Base-by-base conservation (phyloP, 805 yeast species). In the Ogataea nakhonphanomensis region DNA sequence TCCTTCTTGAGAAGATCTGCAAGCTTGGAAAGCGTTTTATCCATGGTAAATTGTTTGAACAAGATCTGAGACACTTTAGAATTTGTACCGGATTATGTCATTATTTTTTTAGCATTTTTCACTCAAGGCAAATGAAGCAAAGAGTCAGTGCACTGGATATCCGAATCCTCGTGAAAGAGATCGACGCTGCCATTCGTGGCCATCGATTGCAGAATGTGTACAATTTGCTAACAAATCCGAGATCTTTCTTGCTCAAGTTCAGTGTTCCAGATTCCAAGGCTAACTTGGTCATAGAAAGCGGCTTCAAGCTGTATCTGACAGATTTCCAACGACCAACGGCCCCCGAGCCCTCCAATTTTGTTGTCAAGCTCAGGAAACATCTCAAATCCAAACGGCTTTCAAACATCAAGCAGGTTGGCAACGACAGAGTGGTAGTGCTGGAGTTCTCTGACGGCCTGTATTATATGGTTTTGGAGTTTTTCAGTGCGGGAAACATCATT, bases 401-500 rank as follows among this genome's bases (percentile, higher is more conserved):
- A 1, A 74, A 75, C 26, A 65, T 91, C 31, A 76, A 73, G 48
- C 95, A 89, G 50, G 76, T 91, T 4, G 82, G 79, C 1, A 76
- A 79, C 53, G 96, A 89, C 57, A 73, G 98, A 60, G 78, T 87
- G n/a, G 67, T 87, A 31, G 95, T 89, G 0, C 61, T 91, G 32
- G 79, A 86, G 45, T 91, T 91, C 63, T 79, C 90, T 32, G 95
- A 87, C 53, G 96, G 96, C 2, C 54, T 76, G 37, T 79, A 66
- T 55, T 82, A 84, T 51, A 65, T 91, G 48, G 95, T 87, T 0
- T 62, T 91, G 38, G 99, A 91, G 61, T 91, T 91, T 55, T 91
- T 90, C 66, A 85, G 96, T 57, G 96, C 96, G 3, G 99, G 99
- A 21, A 91, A 91, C 57, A 76, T 91, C 39, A 67, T 91, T 13